Base-by-base conservation (phyloP, 352 stramenopile genomes). In the Phytophthora foliorum region DNA sequence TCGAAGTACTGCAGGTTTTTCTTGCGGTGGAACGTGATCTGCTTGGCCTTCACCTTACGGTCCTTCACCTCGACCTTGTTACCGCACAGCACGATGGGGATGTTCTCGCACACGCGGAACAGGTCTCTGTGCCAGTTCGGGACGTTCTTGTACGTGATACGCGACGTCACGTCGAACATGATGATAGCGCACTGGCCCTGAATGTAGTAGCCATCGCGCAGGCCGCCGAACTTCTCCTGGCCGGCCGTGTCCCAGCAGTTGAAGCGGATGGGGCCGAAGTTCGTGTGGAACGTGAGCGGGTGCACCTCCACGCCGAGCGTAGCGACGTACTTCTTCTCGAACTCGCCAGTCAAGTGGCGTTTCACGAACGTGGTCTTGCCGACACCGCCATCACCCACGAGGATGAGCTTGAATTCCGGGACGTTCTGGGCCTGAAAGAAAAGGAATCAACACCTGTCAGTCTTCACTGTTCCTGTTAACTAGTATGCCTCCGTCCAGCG, bases 51-150 rank as follows among this genome's bases (percentile, higher is more conserved):
- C 16, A 99, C 98, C 92, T 99, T 99, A 68, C 98, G 93, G 81
- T 99, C 98, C 90, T 99, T 99, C 75, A 99, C 98, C 85, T 99
- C 98, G 16, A 99, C 97, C 94, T 99, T 99, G 92, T 99, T 99
- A 57, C 98, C 98, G 53, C 90, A 98, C 32, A 99, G 86, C 58
- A 99, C 98, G 70, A 99, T 99, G 39, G 98, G 98, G 69, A 99
- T 99, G 82, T 99, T 99, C 80, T 99, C 98, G 84, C 98, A 99
- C 21, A 99, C 98, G 59, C 98, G 96, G 72, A 98, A 99, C 57
- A 99, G 76, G 82, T 99, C 98, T 78, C 98, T 92, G 84, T 99
- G 97, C 98, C 98, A 99, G 90, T 99, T 99, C 11, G 98, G 97
- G 63, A 99, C 97, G 82, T 99, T 99, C 87, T 99, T 99, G 96